phyloP scores from a whole-genome alignment of 2,329 filamentous ascomycete genomes.

The Sclerotinia spermophila region DNA sequence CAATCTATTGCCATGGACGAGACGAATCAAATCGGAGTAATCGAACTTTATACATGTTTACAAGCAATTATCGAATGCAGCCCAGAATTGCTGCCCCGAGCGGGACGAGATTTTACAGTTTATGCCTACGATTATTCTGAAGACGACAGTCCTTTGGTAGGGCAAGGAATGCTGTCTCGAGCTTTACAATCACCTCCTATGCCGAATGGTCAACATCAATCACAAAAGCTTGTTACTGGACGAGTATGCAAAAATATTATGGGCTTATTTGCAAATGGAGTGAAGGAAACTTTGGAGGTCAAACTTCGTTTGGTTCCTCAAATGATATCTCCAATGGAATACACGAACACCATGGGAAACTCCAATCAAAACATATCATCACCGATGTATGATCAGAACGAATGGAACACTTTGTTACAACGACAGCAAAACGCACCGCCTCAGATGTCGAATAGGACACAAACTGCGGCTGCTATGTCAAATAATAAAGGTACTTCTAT shows the following conservation, averaged over 20 bases:
- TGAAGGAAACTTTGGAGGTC: slow-evolving; percentile 87
- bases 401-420: slow-evolving; percentile 76
- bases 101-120: slow-evolving; percentile 81
- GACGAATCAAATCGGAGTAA: slow-evolving; percentile 73
- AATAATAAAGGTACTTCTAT: slow-evolving; percentile 32
- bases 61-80: slow-evolving; percentile 75
- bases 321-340: slow-evolving; percentile 54
- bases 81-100: slow-evolving; percentile 75
- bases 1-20: slow-evolving; percentile 81
- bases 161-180: slow-evolving; percentile 92
- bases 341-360: slow-evolving; percentile 57
- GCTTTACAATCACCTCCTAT: slow-evolving; percentile 59
- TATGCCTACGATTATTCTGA: slow-evolving; percentile 98
- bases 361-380: slow-evolving; percentile 56
- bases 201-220: slow-evolving; percentile 55
- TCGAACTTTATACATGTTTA: slow-evolving; percentile 83
- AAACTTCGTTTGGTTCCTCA: slow-evolving; percentile 78
- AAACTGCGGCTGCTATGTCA: slow-evolving; percentile 19
- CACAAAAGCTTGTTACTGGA: slow-evolving; percentile 75
- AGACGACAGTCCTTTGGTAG: slow-evolving; percentile 85
- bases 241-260: slow-evolving; percentile 84
- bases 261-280: slow-evolving; percentile 76
- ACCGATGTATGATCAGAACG: slow-evolving; percentile 62
- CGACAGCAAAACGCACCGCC: slow-evolving; percentile 55
- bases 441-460: slow-evolving; percentile 36